These are phyloP conservation scores for Stylonectria norvegica DNA, from an alignment of 2,329 filamentous ascomycete genomes.

Conservation along the genomic window DNA sequence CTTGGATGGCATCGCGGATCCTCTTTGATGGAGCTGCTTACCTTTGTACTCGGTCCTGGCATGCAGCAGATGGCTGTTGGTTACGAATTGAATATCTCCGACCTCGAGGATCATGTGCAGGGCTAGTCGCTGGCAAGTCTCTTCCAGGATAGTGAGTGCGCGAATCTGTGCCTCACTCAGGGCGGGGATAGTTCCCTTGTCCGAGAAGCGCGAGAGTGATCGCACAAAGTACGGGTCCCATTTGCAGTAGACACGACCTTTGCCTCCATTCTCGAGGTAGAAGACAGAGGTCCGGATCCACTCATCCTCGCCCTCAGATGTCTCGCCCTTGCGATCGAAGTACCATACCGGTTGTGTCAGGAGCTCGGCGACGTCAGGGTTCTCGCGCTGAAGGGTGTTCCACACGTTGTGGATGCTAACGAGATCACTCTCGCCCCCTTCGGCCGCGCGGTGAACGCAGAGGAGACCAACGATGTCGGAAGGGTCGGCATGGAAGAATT, in stretches of 20 bases:
- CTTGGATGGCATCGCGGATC: slow-evolving; percentile 8
- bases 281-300: slow-evolving; percentile 71
- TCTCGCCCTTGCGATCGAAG: slow-evolving; percentile 87
- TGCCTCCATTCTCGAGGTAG: slow-evolving; percentile 68
- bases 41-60: slow-evolving; percentile 72
- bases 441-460: slow-evolving; percentile 72
- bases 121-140: slow-evolving; percentile 66
- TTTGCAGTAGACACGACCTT: slow-evolving; percentile 58
- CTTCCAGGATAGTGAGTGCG: slow-evolving; percentile 61
- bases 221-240: slow-evolving; percentile 89
- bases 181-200: slow-evolving; percentile 68
- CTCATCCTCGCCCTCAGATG: slow-evolving; percentile 67
- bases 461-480: slow-evolving; percentile 79
- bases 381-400: slow-evolving; percentile 71
- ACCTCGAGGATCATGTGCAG: slow-evolving; percentile 85
- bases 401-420: slow-evolving; percentile 76
- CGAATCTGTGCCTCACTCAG: slow-evolving; percentile 66
- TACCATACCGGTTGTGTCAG: slow-evolving; percentile 82
- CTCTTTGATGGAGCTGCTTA: slow-evolving; percentile 6
- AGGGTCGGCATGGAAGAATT: slow-evolving; percentile 66
- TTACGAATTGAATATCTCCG: slow-evolving; percentile 83
- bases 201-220: slow-evolving; percentile 70
- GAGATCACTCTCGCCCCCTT: slow-evolving; percentile 81
- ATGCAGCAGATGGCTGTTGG: slow-evolving; percentile 77
- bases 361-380: slow-evolving; percentile 73